Evolutionary conservation across 179 eudicot genomes (phyloP).

Genomic region (Corrigiola litoralis): DNA sequence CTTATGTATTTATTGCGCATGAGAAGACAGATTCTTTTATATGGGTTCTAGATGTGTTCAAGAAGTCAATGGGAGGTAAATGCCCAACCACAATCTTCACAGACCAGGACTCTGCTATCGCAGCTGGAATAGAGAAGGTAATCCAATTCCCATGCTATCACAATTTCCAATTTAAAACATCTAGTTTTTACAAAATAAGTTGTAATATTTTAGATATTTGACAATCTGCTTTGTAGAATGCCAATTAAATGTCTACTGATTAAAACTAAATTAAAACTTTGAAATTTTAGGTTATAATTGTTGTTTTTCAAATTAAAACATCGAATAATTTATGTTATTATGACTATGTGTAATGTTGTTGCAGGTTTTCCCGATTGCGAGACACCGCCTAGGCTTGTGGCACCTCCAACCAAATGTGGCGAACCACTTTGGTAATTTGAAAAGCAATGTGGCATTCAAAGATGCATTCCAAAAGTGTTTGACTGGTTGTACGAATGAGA

Average conservation of each 20-base stretch:
- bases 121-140: background rate
- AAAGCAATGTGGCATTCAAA: background rate
- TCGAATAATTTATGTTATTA: background rate
- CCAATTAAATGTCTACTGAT: too few species aligned
- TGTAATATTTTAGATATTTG: too few species aligned
- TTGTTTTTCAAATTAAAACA: background rate
- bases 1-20: background rate
- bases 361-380: background rate
- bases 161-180: too few species aligned
- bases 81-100: background rate
- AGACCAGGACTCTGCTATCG: background rate
- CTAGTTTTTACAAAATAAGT: too few species aligned
- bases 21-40: background rate
- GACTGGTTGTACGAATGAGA: background rate
- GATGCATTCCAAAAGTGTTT: constrained; percentile 1
- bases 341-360: background rate
- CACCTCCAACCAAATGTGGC: background rate
- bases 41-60: background rate
- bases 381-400: background rate
- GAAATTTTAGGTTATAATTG: too few species aligned
- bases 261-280: too few species aligned
- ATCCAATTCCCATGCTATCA: too few species aligned
- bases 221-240: too few species aligned
- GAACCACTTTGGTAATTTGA: background rate
- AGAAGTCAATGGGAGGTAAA: background rate